phyloP scores from a whole-genome alignment of 2,329 filamentous ascomycete species.

The Ustulina deusta region DNA sequence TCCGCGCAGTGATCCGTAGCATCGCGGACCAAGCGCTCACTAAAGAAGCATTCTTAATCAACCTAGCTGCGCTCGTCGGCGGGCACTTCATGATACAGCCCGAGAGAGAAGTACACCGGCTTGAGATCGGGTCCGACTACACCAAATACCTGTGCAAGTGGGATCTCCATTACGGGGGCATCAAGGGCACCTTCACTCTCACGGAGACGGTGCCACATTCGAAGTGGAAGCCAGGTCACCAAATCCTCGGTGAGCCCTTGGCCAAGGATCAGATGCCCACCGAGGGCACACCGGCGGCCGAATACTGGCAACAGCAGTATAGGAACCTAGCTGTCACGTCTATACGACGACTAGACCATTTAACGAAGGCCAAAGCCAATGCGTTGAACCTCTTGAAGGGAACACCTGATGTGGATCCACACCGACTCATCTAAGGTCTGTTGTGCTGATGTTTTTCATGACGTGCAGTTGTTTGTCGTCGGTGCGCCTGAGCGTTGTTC shows the following conservation, averaged over 20 bases:
- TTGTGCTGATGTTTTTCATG: conserved; percentile 8
- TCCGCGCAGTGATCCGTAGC: conserved; percentile 64
- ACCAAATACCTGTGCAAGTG: conserved; percentile 65
- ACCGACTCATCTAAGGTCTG: conserved; percentile 27
- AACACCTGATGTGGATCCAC: conserved; percentile 36
- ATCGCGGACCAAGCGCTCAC: conserved; percentile 63
- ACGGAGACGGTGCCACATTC: conserved; percentile 60
- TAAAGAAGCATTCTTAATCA: conserved; percentile 69
- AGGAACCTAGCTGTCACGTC: conserved; percentile 41
- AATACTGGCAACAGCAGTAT: conserved; percentile 48
- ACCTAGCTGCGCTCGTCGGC: conserved; percentile 68
- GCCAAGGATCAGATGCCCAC: conserved; percentile 44
- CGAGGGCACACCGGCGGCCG: conserved; percentile 50
- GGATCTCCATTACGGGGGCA: conserved; percentile 67
- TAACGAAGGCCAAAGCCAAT: conserved; percentile 37
- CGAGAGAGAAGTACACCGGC: conserved; percentile 57
- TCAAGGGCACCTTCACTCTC: conserved; percentile 66
- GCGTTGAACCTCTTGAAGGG: conserved; percentile 37
- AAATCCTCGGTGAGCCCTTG: conserved; percentile 37
- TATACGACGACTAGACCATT: conserved; percentile 35
- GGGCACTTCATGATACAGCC: conserved; percentile 63
- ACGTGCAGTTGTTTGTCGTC: background rate
- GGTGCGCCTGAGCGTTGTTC: conserved; percentile 15
- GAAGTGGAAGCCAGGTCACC: conserved; percentile 55
- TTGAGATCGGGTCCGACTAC: conserved; percentile 57